Evolutionary conservation across 2,329 filamentous ascomycete genomes (phyloP).

Genomic region (Pseudogymnoascus sp.): DNA sequence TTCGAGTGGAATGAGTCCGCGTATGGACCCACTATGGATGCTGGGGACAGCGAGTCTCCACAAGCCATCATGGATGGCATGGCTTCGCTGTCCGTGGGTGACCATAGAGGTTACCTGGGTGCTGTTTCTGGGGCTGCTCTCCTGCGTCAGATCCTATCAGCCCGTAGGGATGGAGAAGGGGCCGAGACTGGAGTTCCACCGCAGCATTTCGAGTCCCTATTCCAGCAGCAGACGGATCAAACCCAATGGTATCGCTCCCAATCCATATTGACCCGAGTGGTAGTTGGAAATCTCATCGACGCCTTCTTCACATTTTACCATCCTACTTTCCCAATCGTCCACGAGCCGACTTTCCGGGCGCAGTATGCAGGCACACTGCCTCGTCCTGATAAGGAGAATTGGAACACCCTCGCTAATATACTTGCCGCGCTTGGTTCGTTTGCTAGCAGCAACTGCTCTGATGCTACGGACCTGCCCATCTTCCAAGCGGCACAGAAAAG

Average conservation of each 20-base stretch:
- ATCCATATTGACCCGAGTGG: slow-evolving; percentile 1
- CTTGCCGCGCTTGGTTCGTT: slow-evolving; percentile 18
- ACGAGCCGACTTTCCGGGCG: slow-evolving; percentile 37
- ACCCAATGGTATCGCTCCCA: slow-evolving; percentile 7
- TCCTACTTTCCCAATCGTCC: slow-evolving; percentile 38
- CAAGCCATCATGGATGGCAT: slow-evolving; percentile 16
- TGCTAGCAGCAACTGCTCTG: slow-evolving; percentile 13
- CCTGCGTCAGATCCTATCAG: slow-evolving; percentile 12
- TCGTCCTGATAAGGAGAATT: slow-evolving; percentile 15
- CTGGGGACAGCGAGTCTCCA: not conserved
- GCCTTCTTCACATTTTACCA: slow-evolving; percentile 39
- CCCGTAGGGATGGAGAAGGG: not conserved
- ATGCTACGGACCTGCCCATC: slow-evolving; percentile 12
- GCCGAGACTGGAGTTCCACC: not conserved
- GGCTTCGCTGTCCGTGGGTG: slow-evolving; percentile 17
- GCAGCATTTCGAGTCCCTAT: not conserved
- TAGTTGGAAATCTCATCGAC: slow-evolving; percentile 25
- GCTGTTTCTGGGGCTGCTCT: slow-evolving; percentile 16
- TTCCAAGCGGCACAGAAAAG: slow-evolving; percentile 19
- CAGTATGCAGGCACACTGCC: slow-evolving; percentile 17
- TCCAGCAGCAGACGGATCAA: slow-evolving; percentile 2
- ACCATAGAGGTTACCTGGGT: slow-evolving; percentile 16
- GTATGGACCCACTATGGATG: not conserved
- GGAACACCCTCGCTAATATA: slow-evolving; percentile 17
- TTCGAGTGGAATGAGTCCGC: slow-evolving; percentile 8